Evolutionary conservation across 495 filamentous ascomycete species (phyloP).

Genomic region (Paragyromitra xinjiangensis): DNA sequence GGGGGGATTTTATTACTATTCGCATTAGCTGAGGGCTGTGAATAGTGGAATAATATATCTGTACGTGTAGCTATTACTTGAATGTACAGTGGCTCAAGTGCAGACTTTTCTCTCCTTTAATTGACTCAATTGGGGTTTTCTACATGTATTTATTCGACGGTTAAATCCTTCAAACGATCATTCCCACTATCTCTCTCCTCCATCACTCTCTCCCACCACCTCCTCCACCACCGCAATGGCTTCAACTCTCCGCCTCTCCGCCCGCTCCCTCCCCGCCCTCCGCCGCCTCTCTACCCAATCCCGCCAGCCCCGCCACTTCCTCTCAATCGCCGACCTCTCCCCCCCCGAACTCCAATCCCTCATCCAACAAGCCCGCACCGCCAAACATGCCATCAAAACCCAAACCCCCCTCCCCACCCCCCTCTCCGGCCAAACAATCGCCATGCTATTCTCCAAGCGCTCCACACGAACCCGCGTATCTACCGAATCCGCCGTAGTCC

Average conservation of each 20-base stretch:
- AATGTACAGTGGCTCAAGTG: too few relatives aligned
- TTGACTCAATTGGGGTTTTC: too few relatives aligned
- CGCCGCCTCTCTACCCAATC: constrained; percentile 1
- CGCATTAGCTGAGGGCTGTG: too few relatives aligned
- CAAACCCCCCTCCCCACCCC: constrained; percentile 59
- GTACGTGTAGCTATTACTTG: too few relatives aligned
- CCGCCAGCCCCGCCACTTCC: constrained; percentile 75
- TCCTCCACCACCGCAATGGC: neutral
- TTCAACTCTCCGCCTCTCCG: neutral
- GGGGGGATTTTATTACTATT: neutral
- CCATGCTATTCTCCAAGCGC: constrained; percentile 95
- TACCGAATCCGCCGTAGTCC: constrained; percentile 83
- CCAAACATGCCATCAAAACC: constrained; percentile 81
- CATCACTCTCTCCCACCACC: neutral
- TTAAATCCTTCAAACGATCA: neutral
- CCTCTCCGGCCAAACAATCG: constrained; percentile 80
- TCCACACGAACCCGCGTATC: constrained; percentile 92
- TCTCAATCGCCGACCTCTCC: constrained; percentile 87
- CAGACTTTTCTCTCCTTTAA: too few relatives aligned
- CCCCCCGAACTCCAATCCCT: constrained; percentile 79
- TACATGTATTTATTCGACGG: too few relatives aligned
- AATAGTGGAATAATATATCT: too few relatives aligned
- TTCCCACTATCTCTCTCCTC: neutral
- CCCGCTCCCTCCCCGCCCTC: neutral
- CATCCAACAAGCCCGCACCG: constrained; percentile 77